Conservation (phyloP, 495 filamentous ascomycete genomes). For the Amniculicola lignicola region DNA sequence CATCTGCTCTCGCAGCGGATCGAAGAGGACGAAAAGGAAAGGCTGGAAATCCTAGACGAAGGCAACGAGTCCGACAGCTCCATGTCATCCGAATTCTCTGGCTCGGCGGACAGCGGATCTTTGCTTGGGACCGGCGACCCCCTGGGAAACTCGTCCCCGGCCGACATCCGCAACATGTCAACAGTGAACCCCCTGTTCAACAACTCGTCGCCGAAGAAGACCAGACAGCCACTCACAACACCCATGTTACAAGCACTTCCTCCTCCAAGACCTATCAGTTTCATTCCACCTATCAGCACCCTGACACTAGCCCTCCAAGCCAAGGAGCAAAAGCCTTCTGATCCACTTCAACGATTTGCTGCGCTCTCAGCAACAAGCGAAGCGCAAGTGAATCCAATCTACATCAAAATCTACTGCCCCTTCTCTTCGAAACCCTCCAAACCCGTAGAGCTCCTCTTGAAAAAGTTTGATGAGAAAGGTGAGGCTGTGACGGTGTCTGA, state of each 20-base stretch:
- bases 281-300: constrained; percentile 73
- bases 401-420: constrained; percentile 81
- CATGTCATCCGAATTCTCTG: constrained; percentile 67
- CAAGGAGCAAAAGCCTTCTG: constrained; percentile 71
- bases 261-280: constrained; percentile 85
- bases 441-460: constrained; percentile 55
- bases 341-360: constrained; percentile 81
- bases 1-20: constrained; percentile 48
- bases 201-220: constrained; percentile 56
- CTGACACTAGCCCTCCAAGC: constrained; percentile 69
- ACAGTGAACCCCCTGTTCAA: constrained; percentile 33
- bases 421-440: constrained; percentile 69
- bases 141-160: constrained; percentile 44
- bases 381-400: constrained; percentile 62
- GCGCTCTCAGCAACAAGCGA: constrained; percentile 83
- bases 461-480: constrained; percentile 70
- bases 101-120: constrained; percentile 60
- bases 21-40: constrained; percentile 41
- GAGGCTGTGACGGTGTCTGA: constrained; percentile 76
- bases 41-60: constrained; percentile 51
- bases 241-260: constrained; percentile 73
- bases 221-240: constrained; percentile 50
- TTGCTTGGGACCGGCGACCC: constrained; percentile 52
- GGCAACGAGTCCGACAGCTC: constrained; percentile 62
- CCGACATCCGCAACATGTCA: constrained; percentile 36